phyloP scores from a whole-genome alignment of 352 stramenopile species.

The Phytophthora tentaculata region DNA sequence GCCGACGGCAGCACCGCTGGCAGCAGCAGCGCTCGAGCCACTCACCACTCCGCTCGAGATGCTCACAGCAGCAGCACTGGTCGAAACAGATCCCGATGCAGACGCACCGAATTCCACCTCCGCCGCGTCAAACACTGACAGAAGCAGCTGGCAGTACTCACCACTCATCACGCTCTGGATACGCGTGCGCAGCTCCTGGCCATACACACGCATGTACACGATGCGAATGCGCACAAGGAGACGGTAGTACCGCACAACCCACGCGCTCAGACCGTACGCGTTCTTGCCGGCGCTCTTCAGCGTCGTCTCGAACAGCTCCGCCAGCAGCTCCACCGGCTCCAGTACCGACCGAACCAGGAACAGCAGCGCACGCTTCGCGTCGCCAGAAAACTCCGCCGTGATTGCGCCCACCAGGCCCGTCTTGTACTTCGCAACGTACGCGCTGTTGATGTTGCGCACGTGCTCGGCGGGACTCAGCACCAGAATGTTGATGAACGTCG shows the following conservation, averaged over 20 bases:
- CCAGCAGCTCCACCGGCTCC: background rate
- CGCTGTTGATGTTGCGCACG: background rate
- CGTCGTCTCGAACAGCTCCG: background rate
- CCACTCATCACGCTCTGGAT: background rate
- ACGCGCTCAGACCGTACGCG: background rate
- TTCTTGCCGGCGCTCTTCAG: background rate
- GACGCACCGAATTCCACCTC: too few species aligned
- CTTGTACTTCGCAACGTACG: background rate
- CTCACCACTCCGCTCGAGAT: too few species aligned
- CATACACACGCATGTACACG: background rate
- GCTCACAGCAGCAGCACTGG: too few species aligned
- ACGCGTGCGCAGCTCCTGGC: background rate
- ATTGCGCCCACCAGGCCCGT: background rate
- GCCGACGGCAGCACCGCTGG: too few species aligned
- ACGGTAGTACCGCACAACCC: background rate
- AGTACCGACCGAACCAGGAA: background rate
- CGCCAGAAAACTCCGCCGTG: background rate
- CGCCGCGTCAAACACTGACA: conserved; percentile 22
- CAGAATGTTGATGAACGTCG: conserved; percentile 55
- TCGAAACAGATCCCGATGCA: too few species aligned
- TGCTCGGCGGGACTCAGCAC: conserved; percentile 46
- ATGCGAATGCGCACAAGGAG: conserved; percentile 43
- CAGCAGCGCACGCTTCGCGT: background rate
- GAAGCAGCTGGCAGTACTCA: background rate
- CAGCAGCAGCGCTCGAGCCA: too few species aligned